Conservation (phyloP, 1,284 basidiomycete genomes). For the Leccinum laetum region DNA sequence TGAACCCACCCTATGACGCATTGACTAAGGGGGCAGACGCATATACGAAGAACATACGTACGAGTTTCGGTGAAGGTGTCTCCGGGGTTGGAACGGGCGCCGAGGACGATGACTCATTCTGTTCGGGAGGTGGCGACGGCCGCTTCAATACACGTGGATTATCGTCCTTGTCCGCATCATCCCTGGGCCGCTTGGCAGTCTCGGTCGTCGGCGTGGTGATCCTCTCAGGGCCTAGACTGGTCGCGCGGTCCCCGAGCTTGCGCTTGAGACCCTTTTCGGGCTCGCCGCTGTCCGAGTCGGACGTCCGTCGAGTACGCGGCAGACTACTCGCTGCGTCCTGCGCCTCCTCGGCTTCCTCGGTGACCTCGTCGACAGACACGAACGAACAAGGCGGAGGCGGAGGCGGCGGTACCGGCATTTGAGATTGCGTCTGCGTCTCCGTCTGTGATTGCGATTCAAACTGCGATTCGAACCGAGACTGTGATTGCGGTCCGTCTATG, state of each 20-base stretch:
- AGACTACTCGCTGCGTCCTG: constrained; percentile 30
- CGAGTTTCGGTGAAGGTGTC: constrained; percentile 45
- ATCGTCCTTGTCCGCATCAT: constrained; percentile 33
- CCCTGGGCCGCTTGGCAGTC: constrained; percentile 33
- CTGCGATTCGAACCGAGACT: constrained; percentile 8
- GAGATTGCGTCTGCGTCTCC: not conserved
- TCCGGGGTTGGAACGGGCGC: constrained; percentile 16
- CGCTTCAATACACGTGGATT: constrained; percentile 56
- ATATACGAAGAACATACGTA: constrained; percentile 32
- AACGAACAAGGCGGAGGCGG: constrained; percentile 17
- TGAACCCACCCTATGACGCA: constrained; percentile 56
- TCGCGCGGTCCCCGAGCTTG: constrained; percentile 50
- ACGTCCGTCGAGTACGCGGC: constrained; percentile 28
- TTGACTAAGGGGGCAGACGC: constrained; percentile 9
- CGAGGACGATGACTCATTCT: constrained; percentile 32
- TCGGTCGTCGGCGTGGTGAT: constrained; percentile 15
- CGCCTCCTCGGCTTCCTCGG: constrained; percentile 22
- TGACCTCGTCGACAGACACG: constrained; percentile 22
- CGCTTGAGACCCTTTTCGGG: constrained; percentile 62
- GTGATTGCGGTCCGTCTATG: constrained; percentile 6
- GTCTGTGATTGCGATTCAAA: not conserved
- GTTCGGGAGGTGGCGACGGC: constrained; percentile 67
- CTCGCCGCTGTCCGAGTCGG: constrained; percentile 39
- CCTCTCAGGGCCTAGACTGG: constrained; percentile 36
- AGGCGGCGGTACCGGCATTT: constrained; percentile 2